Conservation (phyloP, 176 grass and related monocot species). For the Cocos nucifera region DNA sequence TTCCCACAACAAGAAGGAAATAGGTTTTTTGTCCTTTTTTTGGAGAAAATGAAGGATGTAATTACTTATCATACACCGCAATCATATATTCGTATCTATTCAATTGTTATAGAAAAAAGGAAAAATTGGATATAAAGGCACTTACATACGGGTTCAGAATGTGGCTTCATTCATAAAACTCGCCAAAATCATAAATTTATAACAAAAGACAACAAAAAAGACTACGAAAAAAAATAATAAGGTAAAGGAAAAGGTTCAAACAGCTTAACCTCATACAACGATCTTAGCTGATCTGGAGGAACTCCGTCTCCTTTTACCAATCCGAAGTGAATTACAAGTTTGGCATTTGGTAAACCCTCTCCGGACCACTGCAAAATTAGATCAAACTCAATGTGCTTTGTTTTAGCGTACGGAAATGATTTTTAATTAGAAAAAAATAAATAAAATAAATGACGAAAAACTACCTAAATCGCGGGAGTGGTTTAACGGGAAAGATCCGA, state of each 20-base stretch:
- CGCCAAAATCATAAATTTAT: too few species aligned
- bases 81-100: too few species aligned
- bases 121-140: neutral
- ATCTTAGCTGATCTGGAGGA: constrained; percentile 49
- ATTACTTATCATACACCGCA: too few species aligned
- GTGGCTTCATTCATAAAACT: neutral
- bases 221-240: neutral
- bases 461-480: constrained; percentile 68
- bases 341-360: constrained; percentile 73
- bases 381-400: neutral
- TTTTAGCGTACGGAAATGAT: neutral
- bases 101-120: too few species aligned
- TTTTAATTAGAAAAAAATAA: neutral
- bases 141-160: neutral
- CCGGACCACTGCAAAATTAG: constrained; percentile 37
- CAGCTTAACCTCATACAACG: constrained; percentile 50
- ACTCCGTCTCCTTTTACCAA: constrained; percentile 17
- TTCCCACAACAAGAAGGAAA: neutral
- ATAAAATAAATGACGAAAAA: neutral
- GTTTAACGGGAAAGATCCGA: constrained; percentile 85
- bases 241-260: constrained; percentile 2
- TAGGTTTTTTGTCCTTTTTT: neutral
- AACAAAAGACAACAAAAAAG: neutral
- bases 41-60: too few species aligned
- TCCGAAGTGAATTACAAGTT: constrained; percentile 30